Base-by-base conservation (phyloP, 352 stramenopile genomes). In the Globisporangium recalcitrans region DNA sequence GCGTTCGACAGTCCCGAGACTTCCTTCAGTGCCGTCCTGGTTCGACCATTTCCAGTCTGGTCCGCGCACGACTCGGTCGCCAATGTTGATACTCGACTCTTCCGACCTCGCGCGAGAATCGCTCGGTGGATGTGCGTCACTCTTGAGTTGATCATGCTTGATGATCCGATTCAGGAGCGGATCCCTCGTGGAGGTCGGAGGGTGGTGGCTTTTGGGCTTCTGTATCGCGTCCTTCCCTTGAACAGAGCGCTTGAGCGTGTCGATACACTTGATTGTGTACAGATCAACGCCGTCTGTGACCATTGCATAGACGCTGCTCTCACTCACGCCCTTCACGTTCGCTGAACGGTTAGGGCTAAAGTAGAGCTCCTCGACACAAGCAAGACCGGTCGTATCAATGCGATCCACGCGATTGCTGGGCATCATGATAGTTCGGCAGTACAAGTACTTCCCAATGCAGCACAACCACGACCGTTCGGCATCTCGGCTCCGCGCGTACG, bases 31-130 rank as follows among this genome's bases (percentile, higher is more conserved):
- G 1, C 83, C 83, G 63, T 92, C 83, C 73, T 92, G 83, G 36
- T 85, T 82, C 19, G 78, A 85, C 83, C 83, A 92, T 64, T 92
- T 92, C 83, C 83, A 92, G 46, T 91, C 77, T 47, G 83, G 83
- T 0, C 83, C 83, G 52, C 83, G 76, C 44, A 92, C 58, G 51
- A 92, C 81, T 29, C 83, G 75, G 67, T 90, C 78, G 14, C 81
- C 81, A n/a, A 92, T 71, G 8, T 70, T 65, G 60, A 92, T 83
- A 27, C 48, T 49, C 22, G 29, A 38, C 0, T 60, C 65, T 19
- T 66, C 59, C 24, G 58, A 32, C 16, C 34, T 60, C 9, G 44
- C n/a, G 34, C 53, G 21, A 26, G 19, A 62, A n/a, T 54, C 52
- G 47, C 48, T 71, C 10, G 10, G 66, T 26, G 27, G 29, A 26